These are phyloP conservation scores for Petasospora fabianii DNA, from an alignment of 1,139 yeast genomes.

Conservation along the genomic window DNA sequence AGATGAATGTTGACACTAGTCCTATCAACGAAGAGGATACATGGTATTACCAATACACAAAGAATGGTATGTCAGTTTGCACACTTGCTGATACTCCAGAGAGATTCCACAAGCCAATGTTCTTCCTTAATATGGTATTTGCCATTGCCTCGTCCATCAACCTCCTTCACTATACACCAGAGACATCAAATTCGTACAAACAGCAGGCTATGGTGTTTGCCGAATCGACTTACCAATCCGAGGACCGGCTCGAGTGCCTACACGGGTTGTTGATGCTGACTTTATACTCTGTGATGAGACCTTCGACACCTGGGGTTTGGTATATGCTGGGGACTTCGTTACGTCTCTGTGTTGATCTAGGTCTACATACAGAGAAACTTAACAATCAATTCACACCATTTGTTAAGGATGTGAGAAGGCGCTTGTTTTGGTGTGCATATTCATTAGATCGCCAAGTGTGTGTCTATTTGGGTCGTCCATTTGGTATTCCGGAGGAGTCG, in stretches of 20 bases:
- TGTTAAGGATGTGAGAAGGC: slow-evolving; percentile 63
- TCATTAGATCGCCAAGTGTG: slow-evolving; percentile 77
- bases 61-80: slow-evolving; percentile 4
- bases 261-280: slow-evolving; percentile 71
- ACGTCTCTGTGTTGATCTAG: slow-evolving; percentile 77
- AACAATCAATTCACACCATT: slow-evolving; percentile 47
- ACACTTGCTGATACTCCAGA: slow-evolving; percentile 38
- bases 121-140: slow-evolving; percentile 68
- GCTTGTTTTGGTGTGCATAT: slow-evolving; percentile 89
- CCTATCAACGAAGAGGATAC: slow-evolving; percentile 35
- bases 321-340: slow-evolving; percentile 79
- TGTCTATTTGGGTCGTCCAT: slow-evolving; percentile 68
- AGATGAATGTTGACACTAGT: slow-evolving; percentile 37
- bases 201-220: slow-evolving; percentile 62
- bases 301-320: slow-evolving; percentile 90
- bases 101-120: slow-evolving; percentile 43
- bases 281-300: slow-evolving; percentile 69
- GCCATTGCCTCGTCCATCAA: slow-evolving; percentile 79
- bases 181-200: slow-evolving; percentile 69
- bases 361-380: slow-evolving; percentile 63
- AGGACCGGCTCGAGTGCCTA: slow-evolving; percentile 64
- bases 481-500: slow-evolving; percentile 71
- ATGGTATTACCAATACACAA: slow-evolving; percentile 38
- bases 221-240: slow-evolving; percentile 54
- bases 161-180: slow-evolving; percentile 64